Evolutionary conservation across 805 yeast genomes (phyloP), one percentile per base, ranked within the genome.

Genomic region (Saccharomycopsis fodiens): DNA sequence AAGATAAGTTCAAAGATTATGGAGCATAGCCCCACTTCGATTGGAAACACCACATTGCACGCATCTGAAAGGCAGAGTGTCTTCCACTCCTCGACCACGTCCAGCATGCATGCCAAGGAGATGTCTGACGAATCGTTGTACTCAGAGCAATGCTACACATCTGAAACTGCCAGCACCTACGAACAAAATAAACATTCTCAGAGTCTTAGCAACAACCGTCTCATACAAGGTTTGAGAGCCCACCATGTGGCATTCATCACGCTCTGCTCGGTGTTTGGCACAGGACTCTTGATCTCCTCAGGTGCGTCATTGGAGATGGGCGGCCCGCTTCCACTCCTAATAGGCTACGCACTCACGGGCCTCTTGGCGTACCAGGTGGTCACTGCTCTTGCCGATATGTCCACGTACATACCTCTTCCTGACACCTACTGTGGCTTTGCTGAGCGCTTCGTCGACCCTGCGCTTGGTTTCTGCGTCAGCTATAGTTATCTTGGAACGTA

Each of bases 381-480:
- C 17, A 88, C 81, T 59, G 74, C 84, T 3, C 65, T 83, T 47
- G 87, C 88, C 56, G 91, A 83, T 61, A 80, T 83, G 89, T 87
- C 88, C 39, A 81, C 89, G 4, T 80, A 72, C 54, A 79, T 82
- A 15, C 89, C 89, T 5, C 74, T 79, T 35, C 68, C 82, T 3
- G 69, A 78, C 1, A 79, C 86, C 0, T 80, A 82, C 62, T 74
- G 83, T 25, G 84, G 79, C 39, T 82, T 82, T 58, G 71, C 80
- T n/a, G 68, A 82, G 10, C 67, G 83, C 54, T 82, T 81, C 67
- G 60, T 80, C 25, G 76, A 82, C 3, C 82, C 81, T n/a, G 76
- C 88, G 5, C 60, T 79, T 34, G 91, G 89, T 46, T 82, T 79
- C 35, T 79, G 87, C 25, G 77, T 75, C 48, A 84, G 85, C 44